Conservation (phyloP, 768 basidiomycete species). For the Tricholoma furcatifolium region DNA sequence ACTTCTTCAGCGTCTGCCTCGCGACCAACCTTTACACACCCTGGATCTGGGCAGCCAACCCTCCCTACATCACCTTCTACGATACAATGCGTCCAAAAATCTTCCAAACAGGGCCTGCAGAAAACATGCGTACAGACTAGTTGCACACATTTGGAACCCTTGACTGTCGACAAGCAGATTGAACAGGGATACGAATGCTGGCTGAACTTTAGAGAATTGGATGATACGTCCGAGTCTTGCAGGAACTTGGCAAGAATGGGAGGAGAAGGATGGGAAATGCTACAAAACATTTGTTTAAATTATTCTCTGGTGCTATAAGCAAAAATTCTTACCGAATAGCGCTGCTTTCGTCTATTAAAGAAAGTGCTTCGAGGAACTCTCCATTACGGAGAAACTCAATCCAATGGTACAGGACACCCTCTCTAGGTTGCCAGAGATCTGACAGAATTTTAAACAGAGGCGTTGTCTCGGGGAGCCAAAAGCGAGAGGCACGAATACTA, state of each 20-base stretch:
- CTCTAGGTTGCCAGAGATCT: slow-evolving; percentile 61
- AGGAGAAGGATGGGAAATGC: slow-evolving; percentile 59
- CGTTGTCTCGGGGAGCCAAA: slow-evolving; percentile 51
- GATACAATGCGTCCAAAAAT: slow-evolving; percentile 84
- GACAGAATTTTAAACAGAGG: slow-evolving; percentile 39
- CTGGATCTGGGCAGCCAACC: slow-evolving; percentile 80
- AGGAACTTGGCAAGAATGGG: slow-evolving; percentile 49
- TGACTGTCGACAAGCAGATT: slow-evolving; percentile 72
- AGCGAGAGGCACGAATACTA: slow-evolving; percentile 53
- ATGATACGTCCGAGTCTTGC: slow-evolving; percentile 44
- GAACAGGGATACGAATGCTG: slow-evolving; percentile 67
- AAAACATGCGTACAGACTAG: slow-evolving; percentile 78
- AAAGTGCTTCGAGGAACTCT: slow-evolving; percentile 53
- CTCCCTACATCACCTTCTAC: slow-evolving; percentile 71
- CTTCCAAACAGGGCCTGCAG: slow-evolving; percentile 75
- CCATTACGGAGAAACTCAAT: slow-evolving; percentile 70
- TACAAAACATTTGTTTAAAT: slow-evolving; percentile 24
- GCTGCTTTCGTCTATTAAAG: slow-evolving; percentile 31
- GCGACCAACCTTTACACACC: slow-evolving; percentile 65
- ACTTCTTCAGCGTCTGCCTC: slow-evolving; percentile 74
- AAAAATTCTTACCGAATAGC: slow-evolving; percentile 36
- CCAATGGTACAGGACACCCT: slow-evolving; percentile 67
- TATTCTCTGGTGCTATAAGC: slow-evolving; percentile 4
- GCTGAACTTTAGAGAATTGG: slow-evolving; percentile 54
- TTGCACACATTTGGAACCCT: slow-evolving; percentile 73